Evolutionary conservation across 192 early-diverging fungal genomes (phyloP).

Genomic region (Coemansia biformis): DNA sequence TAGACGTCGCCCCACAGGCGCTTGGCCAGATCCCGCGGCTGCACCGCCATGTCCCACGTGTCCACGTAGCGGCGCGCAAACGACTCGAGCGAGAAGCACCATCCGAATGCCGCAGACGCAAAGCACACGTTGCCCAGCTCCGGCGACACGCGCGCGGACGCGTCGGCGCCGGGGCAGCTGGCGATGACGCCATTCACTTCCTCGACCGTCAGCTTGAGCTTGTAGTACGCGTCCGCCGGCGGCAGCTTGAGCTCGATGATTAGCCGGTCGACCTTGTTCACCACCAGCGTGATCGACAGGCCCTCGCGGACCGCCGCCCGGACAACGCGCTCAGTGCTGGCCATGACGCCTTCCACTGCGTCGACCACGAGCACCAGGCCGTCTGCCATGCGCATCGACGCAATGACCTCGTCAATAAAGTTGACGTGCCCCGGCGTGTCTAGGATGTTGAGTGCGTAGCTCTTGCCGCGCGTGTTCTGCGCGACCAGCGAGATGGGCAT

Average conservation of each 20-base stretch:
- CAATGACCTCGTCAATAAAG: constrained; percentile 90
- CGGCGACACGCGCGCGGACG: constrained; percentile 67
- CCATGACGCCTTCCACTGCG: constrained; percentile 96
- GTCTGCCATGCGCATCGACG: constrained; percentile 79
- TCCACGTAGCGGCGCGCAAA: constrained; percentile 90
- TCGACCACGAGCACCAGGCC: constrained; percentile 92
- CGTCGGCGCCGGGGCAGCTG: constrained; percentile 13
- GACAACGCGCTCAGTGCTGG: constrained; percentile 84
- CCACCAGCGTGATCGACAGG: constrained; percentile 76
- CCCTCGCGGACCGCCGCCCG: constrained; percentile 72
- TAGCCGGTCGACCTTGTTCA: constrained; percentile 98
- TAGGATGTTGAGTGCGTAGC: constrained; percentile 81
- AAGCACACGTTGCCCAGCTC: constrained; percentile 96
- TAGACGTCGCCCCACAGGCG: constrained; percentile 98
- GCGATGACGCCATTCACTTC: constrained; percentile 85
- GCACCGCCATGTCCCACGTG: constrained; percentile 56
- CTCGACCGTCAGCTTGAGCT: constrained; percentile 91
- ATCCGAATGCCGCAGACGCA: constrained; percentile 82
- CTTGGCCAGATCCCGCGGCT: constrained; percentile 71
- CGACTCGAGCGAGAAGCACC: constrained; percentile 87
- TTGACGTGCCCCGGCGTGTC: constrained; percentile 96
- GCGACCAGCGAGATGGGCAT: constrained; percentile 90
- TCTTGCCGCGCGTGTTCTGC: constrained; percentile 82
- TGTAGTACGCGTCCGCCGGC: constrained; percentile 94
- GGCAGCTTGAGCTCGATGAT: constrained; percentile 95